These are phyloP conservation scores for Endothia cerciana DNA, from an alignment of 2,329 filamentous ascomycete species.

Conservation along the genomic window DNA sequence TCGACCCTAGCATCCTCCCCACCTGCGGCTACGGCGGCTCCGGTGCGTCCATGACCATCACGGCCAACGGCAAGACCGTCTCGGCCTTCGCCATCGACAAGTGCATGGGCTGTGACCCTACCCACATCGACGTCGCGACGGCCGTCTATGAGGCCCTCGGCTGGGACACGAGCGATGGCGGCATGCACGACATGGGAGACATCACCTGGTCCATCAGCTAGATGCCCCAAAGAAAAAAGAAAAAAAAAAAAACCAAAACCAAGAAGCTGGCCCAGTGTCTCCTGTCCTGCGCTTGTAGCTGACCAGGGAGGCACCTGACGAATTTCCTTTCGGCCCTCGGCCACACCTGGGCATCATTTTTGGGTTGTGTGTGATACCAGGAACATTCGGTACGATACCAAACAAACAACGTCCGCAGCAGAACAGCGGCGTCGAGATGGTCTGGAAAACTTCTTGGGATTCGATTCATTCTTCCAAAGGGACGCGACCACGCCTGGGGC, in stretches of 20 bases:
- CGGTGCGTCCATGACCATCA: slow-evolving; percentile 50
- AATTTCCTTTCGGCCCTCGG: slow-evolving; percentile 22
- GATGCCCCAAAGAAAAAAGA: background rate
- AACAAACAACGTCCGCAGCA: slow-evolving; percentile 10
- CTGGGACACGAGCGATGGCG: slow-evolving; percentile 49
- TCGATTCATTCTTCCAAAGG: background rate
- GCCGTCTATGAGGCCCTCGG: slow-evolving; percentile 51
- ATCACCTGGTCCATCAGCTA: slow-evolving; percentile 14
- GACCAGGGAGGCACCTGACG: slow-evolving; percentile 14
- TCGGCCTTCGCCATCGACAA: slow-evolving; percentile 30
- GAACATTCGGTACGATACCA: slow-evolving; percentile 11
- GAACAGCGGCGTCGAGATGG: slow-evolving; percentile 10
- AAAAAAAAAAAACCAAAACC: background rate
- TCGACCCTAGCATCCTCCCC: slow-evolving; percentile 58
- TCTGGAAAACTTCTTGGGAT: background rate
- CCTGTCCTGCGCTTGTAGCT: background rate
- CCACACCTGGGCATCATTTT: background rate
- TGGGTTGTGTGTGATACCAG: background rate
- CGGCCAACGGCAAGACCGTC: slow-evolving; percentile 35
- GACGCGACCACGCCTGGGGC: slow-evolving; percentile 2
- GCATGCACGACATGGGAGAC: slow-evolving; percentile 37
- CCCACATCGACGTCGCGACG: slow-evolving; percentile 26
- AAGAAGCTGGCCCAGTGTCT: background rate
- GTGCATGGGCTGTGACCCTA: slow-evolving; percentile 24
- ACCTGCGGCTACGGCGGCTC: slow-evolving; percentile 68